Percentiles rank a stretch among this genome's conserved stretches.
Evolutionary conservation across 306 rosid species (phyloP).

Genomic region (Lagenaria siceraria): DNA sequence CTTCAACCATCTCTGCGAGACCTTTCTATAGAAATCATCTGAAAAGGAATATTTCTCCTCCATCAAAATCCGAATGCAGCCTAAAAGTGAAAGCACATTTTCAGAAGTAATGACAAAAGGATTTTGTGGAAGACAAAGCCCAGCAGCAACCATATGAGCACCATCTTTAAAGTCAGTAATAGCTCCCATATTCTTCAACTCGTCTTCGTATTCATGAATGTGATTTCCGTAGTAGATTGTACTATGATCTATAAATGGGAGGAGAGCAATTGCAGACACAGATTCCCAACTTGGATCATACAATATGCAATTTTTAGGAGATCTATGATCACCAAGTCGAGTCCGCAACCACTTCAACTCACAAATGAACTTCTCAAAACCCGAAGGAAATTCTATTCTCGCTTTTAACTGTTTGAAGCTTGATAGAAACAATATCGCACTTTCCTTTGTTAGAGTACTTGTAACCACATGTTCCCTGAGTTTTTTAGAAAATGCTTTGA

Average conservation of each 20-base stretch:
- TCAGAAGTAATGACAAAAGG: constrained; percentile 19
- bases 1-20: constrained; percentile 51
- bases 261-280: constrained; percentile 37
- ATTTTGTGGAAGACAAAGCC: constrained; percentile 30
- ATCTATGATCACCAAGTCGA: constrained; percentile 21
- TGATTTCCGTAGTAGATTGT: constrained; percentile 23
- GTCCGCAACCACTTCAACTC: constrained; percentile 45
- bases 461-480: constrained; percentile 25
- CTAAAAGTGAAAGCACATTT: constrained; percentile 37
- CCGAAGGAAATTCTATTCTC: constrained; percentile 11
- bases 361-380: constrained; percentile 9
- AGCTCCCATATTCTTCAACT: constrained; percentile 47
- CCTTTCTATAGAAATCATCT: constrained; percentile 16
- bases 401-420: constrained; percentile 27
- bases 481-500: constrained; percentile 14
- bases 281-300: constrained; percentile 48
- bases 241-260: constrained; percentile 53
- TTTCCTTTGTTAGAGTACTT: constrained; percentile 19
- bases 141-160: constrained; percentile 20
- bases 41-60: constrained; percentile 5
- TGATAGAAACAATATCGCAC: constrained; percentile 32
- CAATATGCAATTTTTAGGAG: constrained; percentile 48
- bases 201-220: constrained; percentile 32
- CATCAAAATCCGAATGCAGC: constrained; percentile 22
- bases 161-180: constrained; percentile 34